Base-by-base conservation (phyloP, 352 stramenopile genomes). In the Pythium folliculosum region DNA sequence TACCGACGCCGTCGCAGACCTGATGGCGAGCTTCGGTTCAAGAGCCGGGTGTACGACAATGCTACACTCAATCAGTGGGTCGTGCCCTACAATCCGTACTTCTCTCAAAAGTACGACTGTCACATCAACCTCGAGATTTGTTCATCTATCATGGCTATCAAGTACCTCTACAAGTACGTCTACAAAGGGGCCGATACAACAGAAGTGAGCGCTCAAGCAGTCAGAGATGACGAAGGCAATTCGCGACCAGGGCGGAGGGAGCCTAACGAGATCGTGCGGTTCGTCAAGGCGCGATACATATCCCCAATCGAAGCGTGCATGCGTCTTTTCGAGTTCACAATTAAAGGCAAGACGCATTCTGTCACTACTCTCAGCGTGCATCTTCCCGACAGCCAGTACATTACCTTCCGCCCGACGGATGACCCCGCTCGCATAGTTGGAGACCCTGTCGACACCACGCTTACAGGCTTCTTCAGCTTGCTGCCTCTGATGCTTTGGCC, bases 101-200 rank as follows among this genome's bases (percentile, higher is more conserved):
- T 92, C 1, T 68, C 73, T 1, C 52, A 73, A 5, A 84, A 80
- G 61, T 91, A 75, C 56, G 59, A 80, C n/a, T 85, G 76, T 27
- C 84, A 67, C 84, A 67, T 84, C 63, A 84, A 32, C 60, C 68
- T 88, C 5, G 73, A 90, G 51, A 75, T 87, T 3, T 83, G 78
- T 56, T 60, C 53, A 2, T 67, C 65, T 50, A 63, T 77, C 22
- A 52, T 30, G 7, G 71, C 76, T 0, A 30, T 86, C 32, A 88
- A 88, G 67, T 88, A 90, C 58, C 43, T 94, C 0, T 80, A 81
- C 72, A 76, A 82, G 53, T 89, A 92, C 49, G 68, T 86, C 2
- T 85, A 82, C 69, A 90, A 85, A 63, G 75, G 81, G 3, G 57
- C 70, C 5, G 78, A 90, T 35, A 76, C 47, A 13, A 58, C 64